Evolutionary conservation across 2,329 filamentous ascomycete genomes (phyloP).

Genomic region (Pseudocercospora eumusae): DNA sequence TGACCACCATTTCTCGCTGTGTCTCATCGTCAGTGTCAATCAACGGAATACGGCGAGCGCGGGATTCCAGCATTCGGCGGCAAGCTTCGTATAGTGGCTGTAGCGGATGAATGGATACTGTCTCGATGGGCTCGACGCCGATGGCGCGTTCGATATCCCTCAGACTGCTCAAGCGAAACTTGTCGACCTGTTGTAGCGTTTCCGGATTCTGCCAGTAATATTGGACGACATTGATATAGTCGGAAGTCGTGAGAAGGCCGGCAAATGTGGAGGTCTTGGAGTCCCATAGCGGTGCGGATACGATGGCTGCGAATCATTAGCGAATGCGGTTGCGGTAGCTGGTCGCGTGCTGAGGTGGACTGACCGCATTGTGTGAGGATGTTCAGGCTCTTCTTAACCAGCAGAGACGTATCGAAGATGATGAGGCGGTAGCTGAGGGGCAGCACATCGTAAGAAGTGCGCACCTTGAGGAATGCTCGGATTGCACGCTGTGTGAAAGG

Average conservation of each 20-base stretch:
- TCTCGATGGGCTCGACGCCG: conserved; percentile 86
- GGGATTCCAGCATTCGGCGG: conserved; percentile 87
- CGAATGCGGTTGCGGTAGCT: neutral
- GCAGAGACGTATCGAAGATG: conserved; percentile 88
- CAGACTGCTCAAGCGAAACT: conserved; percentile 88
- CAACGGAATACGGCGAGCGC: conserved; percentile 88
- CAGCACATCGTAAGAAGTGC: conserved; percentile 96
- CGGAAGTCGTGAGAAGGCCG: conserved; percentile 88
- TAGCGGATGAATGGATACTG: conserved; percentile 90
- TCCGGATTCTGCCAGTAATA: conserved; percentile 98
- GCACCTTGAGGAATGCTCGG: conserved; percentile 91
- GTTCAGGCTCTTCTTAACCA: conserved; percentile 95
- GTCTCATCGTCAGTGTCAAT: conserved; percentile 95
- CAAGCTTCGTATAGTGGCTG: conserved; percentile 93
- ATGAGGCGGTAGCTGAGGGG: conserved; percentile 95
- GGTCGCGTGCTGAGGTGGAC: neutral
- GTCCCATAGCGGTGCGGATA: conserved; percentile 96
- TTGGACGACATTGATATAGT: conserved; percentile 98
- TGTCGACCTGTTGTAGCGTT: conserved; percentile 83
- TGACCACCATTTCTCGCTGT: conserved; percentile 86
- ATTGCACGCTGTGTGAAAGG: conserved; percentile 69
- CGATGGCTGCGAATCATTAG: conserved; percentile 68
- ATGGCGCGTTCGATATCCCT: conserved; percentile 95
- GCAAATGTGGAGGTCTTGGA: conserved; percentile 90
- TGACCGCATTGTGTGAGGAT: conserved; percentile 93